These are phyloP conservation scores for Boletus reticuloceps DNA, from an alignment of 768 basidiomycete species.

Conservation along the genomic window DNA sequence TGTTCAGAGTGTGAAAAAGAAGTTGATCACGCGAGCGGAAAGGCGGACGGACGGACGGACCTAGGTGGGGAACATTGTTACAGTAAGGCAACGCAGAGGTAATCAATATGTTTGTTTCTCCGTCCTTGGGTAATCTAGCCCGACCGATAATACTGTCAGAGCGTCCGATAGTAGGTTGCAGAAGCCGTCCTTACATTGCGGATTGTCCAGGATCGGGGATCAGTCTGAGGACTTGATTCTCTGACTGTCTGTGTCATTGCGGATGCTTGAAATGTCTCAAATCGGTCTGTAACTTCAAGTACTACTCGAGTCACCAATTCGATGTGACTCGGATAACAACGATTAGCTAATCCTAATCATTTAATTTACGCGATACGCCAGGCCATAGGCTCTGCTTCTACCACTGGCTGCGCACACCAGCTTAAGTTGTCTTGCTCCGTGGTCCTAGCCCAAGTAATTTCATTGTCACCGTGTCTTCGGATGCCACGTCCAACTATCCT, in stretches of 20 bases:
- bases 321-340: too few species aligned
- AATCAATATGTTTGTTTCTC: slow-evolving; percentile 85
- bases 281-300: too few species aligned
- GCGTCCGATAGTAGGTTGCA: neutral
- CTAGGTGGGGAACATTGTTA: slow-evolving; percentile 96
- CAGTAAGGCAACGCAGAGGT: slow-evolving; percentile 96
- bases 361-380: too few species aligned
- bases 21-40: slow-evolving; percentile 4
- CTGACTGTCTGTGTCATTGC: slow-evolving; percentile 56
- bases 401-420: neutral
- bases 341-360: too few species aligned
- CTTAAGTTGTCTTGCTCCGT: neutral
- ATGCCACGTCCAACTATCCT: neutral
- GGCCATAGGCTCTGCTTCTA: too few species aligned
- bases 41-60: slow-evolving; percentile 37
- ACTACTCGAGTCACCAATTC: too few species aligned
- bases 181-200: slow-evolving; percentile 39
- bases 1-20: slow-evolving; percentile 19
- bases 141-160: neutral
- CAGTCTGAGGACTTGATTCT: slow-evolving; percentile 48
- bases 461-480: too few species aligned
- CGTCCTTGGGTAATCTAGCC: slow-evolving; percentile 70
- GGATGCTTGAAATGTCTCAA: neutral
- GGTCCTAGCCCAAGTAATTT: neutral
- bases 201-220: slow-evolving; percentile 52